Conservation (phyloP, 108 stramenopile species). For the Schizochytrium sp. region DNA sequence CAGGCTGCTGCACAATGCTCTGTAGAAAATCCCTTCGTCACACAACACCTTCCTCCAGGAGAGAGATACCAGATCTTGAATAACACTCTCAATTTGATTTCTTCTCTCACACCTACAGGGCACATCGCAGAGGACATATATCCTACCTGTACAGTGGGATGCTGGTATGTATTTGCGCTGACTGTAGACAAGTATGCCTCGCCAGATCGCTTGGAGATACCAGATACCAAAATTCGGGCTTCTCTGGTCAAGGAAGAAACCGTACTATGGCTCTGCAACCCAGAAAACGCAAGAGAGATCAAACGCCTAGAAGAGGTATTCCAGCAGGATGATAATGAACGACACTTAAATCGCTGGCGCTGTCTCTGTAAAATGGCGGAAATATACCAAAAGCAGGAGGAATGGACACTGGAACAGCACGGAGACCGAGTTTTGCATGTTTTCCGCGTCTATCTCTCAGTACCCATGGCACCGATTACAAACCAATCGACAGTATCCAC, state of each 20-base stretch:
- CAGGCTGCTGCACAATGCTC: constrained; percentile 8
- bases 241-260: constrained; percentile 7
- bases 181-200: constrained; percentile 28
- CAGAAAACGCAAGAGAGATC: background rate
- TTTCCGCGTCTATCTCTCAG: constrained; percentile 15
- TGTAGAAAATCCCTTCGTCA: constrained; percentile 4
- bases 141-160: background rate
- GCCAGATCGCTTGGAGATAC: constrained; percentile 7
- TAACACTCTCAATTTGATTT: constrained; percentile 44
- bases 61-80: constrained; percentile 38
- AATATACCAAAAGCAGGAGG: constrained; percentile 5
- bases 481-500: background rate
- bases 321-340: background rate
- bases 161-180: constrained; percentile 50
- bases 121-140: constrained; percentile 48
- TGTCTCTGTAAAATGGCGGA: constrained; percentile 35
- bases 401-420: constrained; percentile 8
- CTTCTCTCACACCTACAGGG: constrained; percentile 34
- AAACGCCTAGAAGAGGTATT: background rate
- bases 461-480: background rate
- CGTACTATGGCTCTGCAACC: constrained; percentile 24
- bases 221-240: background rate
- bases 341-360: constrained; percentile 7
- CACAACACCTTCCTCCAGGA: background rate
- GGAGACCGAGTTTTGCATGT: constrained; percentile 13